Base-by-base conservation (phyloP, 441 rosid genomes). In the Gossypium gossypioides region DNA sequence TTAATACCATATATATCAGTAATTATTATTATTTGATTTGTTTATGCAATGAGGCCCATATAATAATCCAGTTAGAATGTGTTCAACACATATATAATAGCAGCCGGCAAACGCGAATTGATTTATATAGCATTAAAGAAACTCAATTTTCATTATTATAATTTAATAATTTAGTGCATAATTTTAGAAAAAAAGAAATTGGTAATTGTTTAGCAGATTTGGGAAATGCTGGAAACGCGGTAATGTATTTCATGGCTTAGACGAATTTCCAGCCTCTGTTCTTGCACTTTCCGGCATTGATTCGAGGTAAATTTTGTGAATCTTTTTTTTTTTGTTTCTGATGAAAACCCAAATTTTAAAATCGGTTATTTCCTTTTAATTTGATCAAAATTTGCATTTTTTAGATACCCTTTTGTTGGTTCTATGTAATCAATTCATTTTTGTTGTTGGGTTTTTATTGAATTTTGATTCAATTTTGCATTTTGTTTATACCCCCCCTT, bases 211-310 rank as follows among this genome's bases (percentile, higher is more conserved):
- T 69, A n/a, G 73, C 44, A 21, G 71, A 22, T 67, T 40, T 27
- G 59, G 57, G 10, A 40, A 61, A 32, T 77, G 66, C 74, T 73
- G 74, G 70, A 74, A 75, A 70, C 74, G 74, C 69, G 77, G 78
- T 68, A 9, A 73, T 48, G 58, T 22, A 22, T 73, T 79, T 55
- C 84, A 61, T 68, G 75, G 66, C 50, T 67, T 77, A 52, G 81
- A 60, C 61, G 54, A 72, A 76, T 79, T 75, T 29, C 76, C 81
- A 55, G 75, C 77, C 76, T 64, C 76, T 75, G 77, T 50, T 59
- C 61, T 68, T 63, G 74, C 79, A 71, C 78, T 61, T 70, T 51
- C 74, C 21, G 72, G 76, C 73, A 29, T 62, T 77, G 70, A 34
- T 76, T 25, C 68, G 44, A 75, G 81, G 83, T 83, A 73, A 81